Percentiles rank a stretch among this genome's conserved stretches.
phyloP scores from a whole-genome alignment of 176 grass and related monocot genomes.

The Avena atlantica region DNA sequence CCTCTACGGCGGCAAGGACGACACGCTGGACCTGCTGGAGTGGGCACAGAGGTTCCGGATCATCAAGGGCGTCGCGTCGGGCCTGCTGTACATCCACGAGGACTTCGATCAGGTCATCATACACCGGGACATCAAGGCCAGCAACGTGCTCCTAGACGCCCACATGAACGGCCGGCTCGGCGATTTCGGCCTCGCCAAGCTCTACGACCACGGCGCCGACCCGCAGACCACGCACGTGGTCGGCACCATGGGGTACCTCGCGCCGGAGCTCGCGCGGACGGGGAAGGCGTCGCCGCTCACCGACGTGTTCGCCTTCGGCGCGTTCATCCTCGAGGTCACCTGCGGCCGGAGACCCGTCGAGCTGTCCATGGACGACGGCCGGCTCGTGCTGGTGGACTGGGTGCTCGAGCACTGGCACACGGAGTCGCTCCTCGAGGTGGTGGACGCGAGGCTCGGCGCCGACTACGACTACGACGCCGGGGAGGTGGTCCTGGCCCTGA shows the following conservation, averaged over 20 bases:
- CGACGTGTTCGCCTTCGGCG: constrained; percentile 66
- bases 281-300: constrained; percentile 59
- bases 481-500: no score
- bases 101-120: constrained; percentile 58
- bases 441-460: constrained; percentile 41
- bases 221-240: constrained; percentile 63
- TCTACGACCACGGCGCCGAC: constrained; percentile 67
- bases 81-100: constrained; percentile 55
- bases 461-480: neutral
- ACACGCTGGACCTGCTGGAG: neutral
- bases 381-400: constrained; percentile 61
- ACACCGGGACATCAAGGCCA: constrained; percentile 64
- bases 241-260: constrained; percentile 70
- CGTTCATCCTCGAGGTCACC: constrained; percentile 52
- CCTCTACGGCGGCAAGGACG: no score
- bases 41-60: constrained; percentile 69
- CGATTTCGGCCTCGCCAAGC: constrained; percentile 56
- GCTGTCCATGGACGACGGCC: constrained; percentile 24
- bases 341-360: constrained; percentile 62
- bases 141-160: constrained; percentile 60
- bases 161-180: constrained; percentile 60
- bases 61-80: constrained; percentile 56
- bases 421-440: constrained; percentile 26
- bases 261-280: constrained; percentile 52
- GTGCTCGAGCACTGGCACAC: constrained; percentile 62